Evolutionary conservation across 1,284 basidiomycete species (phyloP).

Genomic region (Moesziomyces sp.): DNA sequence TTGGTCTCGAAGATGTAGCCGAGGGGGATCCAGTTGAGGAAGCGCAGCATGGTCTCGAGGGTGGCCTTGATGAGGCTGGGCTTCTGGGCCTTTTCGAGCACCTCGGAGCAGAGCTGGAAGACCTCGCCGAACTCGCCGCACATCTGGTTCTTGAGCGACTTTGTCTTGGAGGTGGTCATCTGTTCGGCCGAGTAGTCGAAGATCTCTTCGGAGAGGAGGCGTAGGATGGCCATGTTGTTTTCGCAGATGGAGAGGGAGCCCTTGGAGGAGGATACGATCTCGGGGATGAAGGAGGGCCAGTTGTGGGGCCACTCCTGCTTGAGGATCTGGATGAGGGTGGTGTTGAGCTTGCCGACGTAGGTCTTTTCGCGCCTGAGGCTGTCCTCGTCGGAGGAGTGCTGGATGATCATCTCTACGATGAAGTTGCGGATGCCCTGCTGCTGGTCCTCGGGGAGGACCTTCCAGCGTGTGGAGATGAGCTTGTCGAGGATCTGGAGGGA

Average conservation of each 20-base stretch:
- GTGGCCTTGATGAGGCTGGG: slow-evolving; percentile 94
- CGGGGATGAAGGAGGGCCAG: slow-evolving; percentile 98
- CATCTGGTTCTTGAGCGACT: slow-evolving; percentile 86
- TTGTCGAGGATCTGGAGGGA: slow-evolving; percentile 69
- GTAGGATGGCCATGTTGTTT: slow-evolving; percentile 99
- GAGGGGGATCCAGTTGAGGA: slow-evolving; percentile 99
- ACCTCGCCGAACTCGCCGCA: slow-evolving; percentile 67
- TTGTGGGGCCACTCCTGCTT: slow-evolving; percentile 99
- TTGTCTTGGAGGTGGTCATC: slow-evolving; percentile 98
- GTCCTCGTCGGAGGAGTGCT: slow-evolving; percentile 81
- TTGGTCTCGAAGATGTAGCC: slow-evolving; percentile 99
- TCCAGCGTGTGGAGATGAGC: slow-evolving; percentile 94
- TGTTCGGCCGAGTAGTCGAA: slow-evolving; percentile 99
- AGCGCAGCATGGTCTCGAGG: slow-evolving; percentile 92
- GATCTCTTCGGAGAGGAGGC: slow-evolving; percentile 97
- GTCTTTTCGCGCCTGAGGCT: slow-evolving; percentile 91
- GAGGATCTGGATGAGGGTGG: slow-evolving; percentile 94
- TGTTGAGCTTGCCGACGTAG: slow-evolving; percentile 95
- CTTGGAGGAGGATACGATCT: slow-evolving; percentile 96
- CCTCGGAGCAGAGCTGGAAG: slow-evolving; percentile 73
- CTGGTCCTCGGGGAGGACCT: slow-evolving; percentile 91
- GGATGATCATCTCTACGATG: slow-evolving; percentile 91
- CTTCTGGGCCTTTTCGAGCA: slow-evolving; percentile 97
- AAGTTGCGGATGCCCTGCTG: slow-evolving; percentile 87
- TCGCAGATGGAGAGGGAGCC: slow-evolving; percentile 96